These are phyloP conservation scores for Cryptococcus deneoformans DNA, from an alignment of 1,284 basidiomycete genomes.

Conservation along the genomic window DNA sequence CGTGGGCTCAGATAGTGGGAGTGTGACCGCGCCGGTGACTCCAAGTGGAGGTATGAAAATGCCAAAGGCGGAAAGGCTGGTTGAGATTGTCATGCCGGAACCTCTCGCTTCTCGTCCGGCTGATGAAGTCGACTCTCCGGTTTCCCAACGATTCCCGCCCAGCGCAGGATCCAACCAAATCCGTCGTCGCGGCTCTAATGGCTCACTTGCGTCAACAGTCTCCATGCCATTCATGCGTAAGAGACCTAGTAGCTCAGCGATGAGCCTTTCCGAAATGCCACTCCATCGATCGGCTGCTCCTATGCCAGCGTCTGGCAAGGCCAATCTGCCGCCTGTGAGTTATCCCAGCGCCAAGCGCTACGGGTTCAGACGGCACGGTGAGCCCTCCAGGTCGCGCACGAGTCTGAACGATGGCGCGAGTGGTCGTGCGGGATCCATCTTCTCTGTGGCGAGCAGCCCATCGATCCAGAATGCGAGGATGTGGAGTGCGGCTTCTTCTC, in stretches of 20 bases:
- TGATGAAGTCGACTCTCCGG: slow-evolving; percentile 5
- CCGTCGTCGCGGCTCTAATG: slow-evolving; percentile 35
- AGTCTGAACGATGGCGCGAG: slow-evolving; percentile 16
- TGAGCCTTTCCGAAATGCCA: background rate
- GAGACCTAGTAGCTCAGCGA: slow-evolving; percentile 20
- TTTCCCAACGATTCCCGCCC: background rate
- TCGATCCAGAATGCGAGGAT: slow-evolving; percentile 17
- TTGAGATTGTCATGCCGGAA: slow-evolving; percentile 50
- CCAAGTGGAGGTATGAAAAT: slow-evolving; percentile 17
- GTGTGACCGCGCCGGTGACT: slow-evolving; percentile 4
- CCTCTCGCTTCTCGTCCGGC: slow-evolving; percentile 32
- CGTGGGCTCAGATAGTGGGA: slow-evolving; percentile 30
- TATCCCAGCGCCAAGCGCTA: slow-evolving; percentile 49
- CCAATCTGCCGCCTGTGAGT: slow-evolving; percentile 40
- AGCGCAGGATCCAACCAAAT: slow-evolving; percentile 1
- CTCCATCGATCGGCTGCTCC: slow-evolving; percentile 13
- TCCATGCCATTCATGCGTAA: slow-evolving; percentile 36
- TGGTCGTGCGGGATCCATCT: slow-evolving; percentile 42
- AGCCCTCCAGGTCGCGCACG: slow-evolving; percentile 24
- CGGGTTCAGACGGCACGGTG: slow-evolving; percentile 43
- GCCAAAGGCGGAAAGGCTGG: slow-evolving; percentile 39
- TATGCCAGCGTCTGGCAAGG: slow-evolving; percentile 33
- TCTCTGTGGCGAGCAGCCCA: slow-evolving; percentile 42
- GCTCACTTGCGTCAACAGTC: slow-evolving; percentile 30
- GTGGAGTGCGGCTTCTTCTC: slow-evolving; percentile 7